Evolutionary conservation across 2,329 filamentous ascomycete species (phyloP).

Genomic region (Aspergillus pseudoterreus): DNA sequence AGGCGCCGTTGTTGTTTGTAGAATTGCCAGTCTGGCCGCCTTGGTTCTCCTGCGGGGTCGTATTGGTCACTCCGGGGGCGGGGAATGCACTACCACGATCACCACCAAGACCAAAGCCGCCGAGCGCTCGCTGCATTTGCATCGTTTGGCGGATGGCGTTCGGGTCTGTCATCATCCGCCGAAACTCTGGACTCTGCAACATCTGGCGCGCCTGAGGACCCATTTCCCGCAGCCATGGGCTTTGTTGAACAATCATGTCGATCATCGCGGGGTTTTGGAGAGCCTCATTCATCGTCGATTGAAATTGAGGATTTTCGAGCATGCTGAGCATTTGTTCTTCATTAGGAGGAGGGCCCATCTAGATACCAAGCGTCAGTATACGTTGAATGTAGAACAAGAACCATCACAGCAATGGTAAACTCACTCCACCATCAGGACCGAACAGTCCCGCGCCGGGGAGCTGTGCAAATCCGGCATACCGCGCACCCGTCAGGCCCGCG

Average conservation of each 20-base stretch:
- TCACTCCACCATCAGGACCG: constrained; percentile 87
- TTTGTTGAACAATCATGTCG: constrained; percentile 90
- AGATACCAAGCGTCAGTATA: constrained; percentile 17
- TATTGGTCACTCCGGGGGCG: constrained; percentile 87
- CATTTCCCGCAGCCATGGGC: constrained; percentile 73
- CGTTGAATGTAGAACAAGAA: not conserved
- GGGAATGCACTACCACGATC: constrained; percentile 64
- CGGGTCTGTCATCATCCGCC: constrained; percentile 90
- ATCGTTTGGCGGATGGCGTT: constrained; percentile 77
- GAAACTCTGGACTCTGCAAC: constrained; percentile 81
- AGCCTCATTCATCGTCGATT: constrained; percentile 86
- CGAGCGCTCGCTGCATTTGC: constrained; percentile 64
- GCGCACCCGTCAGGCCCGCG: constrained; percentile 83
- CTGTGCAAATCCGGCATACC: constrained; percentile 88
- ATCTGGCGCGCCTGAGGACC: constrained; percentile 74
- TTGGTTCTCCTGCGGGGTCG: constrained; percentile 58
- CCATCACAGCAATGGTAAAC: constrained; percentile 35
- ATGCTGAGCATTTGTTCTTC: constrained; percentile 78
- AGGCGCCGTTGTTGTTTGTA: constrained; percentile 38
- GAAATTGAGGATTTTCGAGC: constrained; percentile 83
- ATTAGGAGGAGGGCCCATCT: constrained; percentile 88
- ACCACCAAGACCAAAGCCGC: constrained; percentile 46
- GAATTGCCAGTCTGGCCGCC: constrained; percentile 31
- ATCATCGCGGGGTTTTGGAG: constrained; percentile 93
- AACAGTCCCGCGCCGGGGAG: constrained; percentile 86